Evolutionary conservation across 306 rosid species (phyloP), one percentile per base, ranked within the genome.

Genomic region (Vigna radiata): DNA sequence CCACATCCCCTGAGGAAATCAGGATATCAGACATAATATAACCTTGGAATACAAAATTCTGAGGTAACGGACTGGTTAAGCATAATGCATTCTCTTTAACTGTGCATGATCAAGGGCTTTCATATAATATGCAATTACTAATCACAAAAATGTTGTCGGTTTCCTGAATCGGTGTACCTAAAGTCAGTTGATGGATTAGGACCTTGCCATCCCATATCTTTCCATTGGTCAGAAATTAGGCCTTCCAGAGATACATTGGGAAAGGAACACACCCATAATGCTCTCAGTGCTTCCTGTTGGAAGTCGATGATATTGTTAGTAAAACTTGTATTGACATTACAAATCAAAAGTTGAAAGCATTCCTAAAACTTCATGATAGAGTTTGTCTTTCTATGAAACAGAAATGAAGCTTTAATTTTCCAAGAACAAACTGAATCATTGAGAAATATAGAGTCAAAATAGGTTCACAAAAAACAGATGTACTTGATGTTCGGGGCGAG

Each of bases 151-250:
- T 4, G 8, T 33, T 5, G 8, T 36, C 8, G 41, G 6, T 1
- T 36, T 36, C 41, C 8, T 1, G 41, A 1, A 72, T 25, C 29
- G 44, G 62, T 74, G 68, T 85, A 95, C 97, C 99, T 86, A 74
- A 95, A 95, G 77, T 95, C 99, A n/a, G 99, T 95, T 15, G 99
- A 90, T 49, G 97, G 97, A 78, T 95, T 95, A 75, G 92, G 73
- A 78, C 99, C 99, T 87, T 95, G 99, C 99, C 99, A 95, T 29
- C 99, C 99, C 99, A 95, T 88, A 52, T 92, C 97, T 86, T 95
- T 95, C 99, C 97, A 92, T 81, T 95, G 99, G 59, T 88, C 96
- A 37, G 99, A 92, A 73, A 95, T 86, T 87, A 92, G 68, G 50
- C 96, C 92, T 46, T 59, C 82, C 52, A 95, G 84, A 81, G 88